phyloP scores from a whole-genome alignment of 192 early-diverging fungal genomes.

The Podila horticola region DNA sequence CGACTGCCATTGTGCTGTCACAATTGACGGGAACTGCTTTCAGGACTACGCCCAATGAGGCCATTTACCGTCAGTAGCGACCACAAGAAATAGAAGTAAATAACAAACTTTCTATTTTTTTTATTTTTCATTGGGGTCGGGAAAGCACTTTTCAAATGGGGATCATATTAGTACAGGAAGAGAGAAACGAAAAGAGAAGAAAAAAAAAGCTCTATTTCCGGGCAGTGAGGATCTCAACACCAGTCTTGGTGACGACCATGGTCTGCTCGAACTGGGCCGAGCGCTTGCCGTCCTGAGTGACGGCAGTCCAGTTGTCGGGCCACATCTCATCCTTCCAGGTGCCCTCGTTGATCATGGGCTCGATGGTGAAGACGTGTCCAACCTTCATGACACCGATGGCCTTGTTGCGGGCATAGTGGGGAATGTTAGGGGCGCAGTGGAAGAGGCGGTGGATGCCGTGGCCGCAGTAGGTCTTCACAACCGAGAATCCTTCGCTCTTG shows the following conservation, averaged over 20 bases:
- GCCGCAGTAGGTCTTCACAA: conserved; percentile 92
- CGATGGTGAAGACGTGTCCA: conserved; percentile 97
- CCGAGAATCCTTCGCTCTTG: conserved; percentile 85
- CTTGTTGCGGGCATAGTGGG: conserved; percentile 95
- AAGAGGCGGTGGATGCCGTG: conserved; percentile 91
- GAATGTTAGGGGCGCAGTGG: conserved; percentile 91
- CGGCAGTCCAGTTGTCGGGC: conserved; percentile 89
- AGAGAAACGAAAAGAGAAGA: no score
- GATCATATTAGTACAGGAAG: no score
- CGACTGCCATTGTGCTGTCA: background rate
- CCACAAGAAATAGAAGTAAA: no score
- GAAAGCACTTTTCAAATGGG: no score
- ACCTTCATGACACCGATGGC: conserved; percentile 95
- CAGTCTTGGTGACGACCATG: conserved; percentile 90
- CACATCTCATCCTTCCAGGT: conserved; percentile 74
- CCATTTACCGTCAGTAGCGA: no score
- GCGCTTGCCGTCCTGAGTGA: conserved; percentile 92
- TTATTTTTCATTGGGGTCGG: no score
- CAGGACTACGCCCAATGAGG: no score
- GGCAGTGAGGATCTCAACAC: conserved; percentile 84
- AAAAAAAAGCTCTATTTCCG: conserved; percentile 1
- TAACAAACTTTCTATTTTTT: no score
- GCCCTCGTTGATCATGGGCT: conserved; percentile 99
- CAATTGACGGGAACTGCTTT: background rate
- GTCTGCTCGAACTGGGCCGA: conserved; percentile 99